phyloP scores from a whole-genome alignment of 192 early-diverging fungal genomes.

The Mortierella claussenii region DNA sequence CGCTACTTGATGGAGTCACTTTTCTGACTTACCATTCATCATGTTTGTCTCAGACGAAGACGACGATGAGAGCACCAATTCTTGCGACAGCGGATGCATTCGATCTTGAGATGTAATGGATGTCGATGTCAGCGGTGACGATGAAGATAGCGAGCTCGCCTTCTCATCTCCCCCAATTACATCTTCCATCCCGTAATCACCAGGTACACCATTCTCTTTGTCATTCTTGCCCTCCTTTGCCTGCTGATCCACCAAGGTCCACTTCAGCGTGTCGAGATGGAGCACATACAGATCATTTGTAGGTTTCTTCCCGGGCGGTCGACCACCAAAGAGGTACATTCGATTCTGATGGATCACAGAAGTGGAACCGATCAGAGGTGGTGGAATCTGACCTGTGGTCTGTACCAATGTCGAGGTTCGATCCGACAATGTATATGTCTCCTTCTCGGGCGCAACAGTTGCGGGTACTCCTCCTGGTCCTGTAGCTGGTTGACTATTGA shows the following conservation, averaged over 20 bases:
- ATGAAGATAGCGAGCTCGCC: neutral
- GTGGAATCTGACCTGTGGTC: constrained; percentile 73
- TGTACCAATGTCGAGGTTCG: constrained; percentile 54
- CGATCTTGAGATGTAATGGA: too few relatives aligned
- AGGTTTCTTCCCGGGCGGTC: constrained; percentile 66
- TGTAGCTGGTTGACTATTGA: neutral
- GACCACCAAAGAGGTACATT: constrained; percentile 77
- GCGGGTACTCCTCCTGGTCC: neutral
- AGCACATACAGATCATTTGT: constrained; percentile 75
- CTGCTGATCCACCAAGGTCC: constrained; percentile 60
- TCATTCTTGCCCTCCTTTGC: neutral
- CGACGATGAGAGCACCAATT: neutral
- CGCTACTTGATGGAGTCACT: too few relatives aligned
- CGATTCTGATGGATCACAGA: constrained; percentile 64
- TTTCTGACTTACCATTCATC: neutral
- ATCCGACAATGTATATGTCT: constrained; percentile 56
- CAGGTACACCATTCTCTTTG: neutral
- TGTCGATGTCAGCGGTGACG: too few relatives aligned
- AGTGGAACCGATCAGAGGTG: constrained; percentile 74
- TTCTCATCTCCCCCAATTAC: neutral
- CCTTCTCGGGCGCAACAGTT: constrained; percentile 9
- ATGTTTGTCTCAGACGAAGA: neutral
- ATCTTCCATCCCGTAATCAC: too few relatives aligned
- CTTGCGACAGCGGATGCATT: too few relatives aligned
- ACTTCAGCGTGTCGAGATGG: constrained; percentile 66